phyloP scores from a whole-genome alignment of 2,329 filamentous ascomycete species.

The Davidsoniella neocaledoniae region DNA sequence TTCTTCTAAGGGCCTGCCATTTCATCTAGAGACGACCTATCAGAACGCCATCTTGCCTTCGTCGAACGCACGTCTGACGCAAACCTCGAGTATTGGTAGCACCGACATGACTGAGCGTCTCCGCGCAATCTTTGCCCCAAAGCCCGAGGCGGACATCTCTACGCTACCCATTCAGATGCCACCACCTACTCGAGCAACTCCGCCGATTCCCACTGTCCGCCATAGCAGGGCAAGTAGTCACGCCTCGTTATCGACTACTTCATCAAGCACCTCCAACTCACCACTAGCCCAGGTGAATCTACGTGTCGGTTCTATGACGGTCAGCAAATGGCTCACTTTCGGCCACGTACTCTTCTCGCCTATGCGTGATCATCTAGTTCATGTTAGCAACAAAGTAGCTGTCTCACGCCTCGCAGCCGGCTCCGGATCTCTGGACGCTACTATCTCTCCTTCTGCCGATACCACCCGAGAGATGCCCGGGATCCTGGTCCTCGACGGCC shows the following conservation, averaged over 20 bases:
- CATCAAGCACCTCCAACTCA: constrained; percentile 34
- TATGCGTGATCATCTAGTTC: constrained; percentile 31
- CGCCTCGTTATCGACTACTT: constrained; percentile 22
- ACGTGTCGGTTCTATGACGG: constrained; percentile 64
- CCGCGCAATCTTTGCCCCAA: constrained; percentile 28
- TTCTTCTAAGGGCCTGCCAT: constrained; percentile 38
- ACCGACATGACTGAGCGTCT: constrained; percentile 37
- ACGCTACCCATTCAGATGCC: neutral
- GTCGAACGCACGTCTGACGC: constrained; percentile 30
- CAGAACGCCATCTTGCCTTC: constrained; percentile 22
- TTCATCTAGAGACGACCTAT: constrained; percentile 34
- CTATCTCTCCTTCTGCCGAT: neutral
- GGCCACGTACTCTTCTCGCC: constrained; percentile 72
- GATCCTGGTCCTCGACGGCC: constrained; percentile 63
- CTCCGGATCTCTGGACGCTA: neutral
- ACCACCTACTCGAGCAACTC: neutral
- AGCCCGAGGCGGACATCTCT: constrained; percentile 14
- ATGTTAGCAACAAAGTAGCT: constrained; percentile 23
- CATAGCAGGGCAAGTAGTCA: neutral
- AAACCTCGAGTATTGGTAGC: constrained; percentile 38
- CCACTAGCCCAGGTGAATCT: constrained; percentile 58
- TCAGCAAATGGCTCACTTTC: constrained; percentile 77
- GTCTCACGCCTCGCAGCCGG: constrained; percentile 2
- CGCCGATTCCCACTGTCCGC: neutral
- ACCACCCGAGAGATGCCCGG: constrained; percentile 29